phyloP scores from a whole-genome alignment of 2,329 filamentous ascomycete species.

The Monascus ruber region DNA sequence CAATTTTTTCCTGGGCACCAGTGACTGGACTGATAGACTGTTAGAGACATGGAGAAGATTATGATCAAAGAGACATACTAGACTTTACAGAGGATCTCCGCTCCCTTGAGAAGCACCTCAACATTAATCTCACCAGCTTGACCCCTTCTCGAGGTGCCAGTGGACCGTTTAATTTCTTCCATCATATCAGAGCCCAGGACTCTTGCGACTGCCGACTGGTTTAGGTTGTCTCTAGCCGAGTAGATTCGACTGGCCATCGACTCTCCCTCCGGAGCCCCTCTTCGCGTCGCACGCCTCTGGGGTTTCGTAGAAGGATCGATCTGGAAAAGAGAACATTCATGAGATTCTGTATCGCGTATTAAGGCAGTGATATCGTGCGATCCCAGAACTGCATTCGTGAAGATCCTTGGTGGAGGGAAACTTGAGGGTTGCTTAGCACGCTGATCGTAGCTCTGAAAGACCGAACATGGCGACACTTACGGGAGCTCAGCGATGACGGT shows the following conservation, averaged over 20 bases:
- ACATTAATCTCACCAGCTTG: constrained; percentile 66
- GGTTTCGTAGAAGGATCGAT: constrained; percentile 57
- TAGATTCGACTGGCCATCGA: constrained; percentile 37
- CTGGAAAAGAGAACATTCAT: constrained; percentile 91
- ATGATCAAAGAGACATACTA: constrained; percentile 44
- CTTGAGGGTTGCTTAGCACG: constrained; percentile 33
- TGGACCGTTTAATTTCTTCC: constrained; percentile 57
- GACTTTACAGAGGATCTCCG: constrained; percentile 79
- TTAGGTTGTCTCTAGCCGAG: constrained; percentile 47
- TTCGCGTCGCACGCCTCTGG: constrained; percentile 35
- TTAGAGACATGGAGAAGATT: background rate
- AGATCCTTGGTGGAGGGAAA: constrained; percentile 84
- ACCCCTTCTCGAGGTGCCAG: constrained; percentile 42
- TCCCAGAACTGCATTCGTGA: constrained; percentile 83
- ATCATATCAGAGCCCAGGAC: constrained; percentile 82
- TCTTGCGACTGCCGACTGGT: constrained; percentile 75
- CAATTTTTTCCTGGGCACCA: constrained; percentile 67
- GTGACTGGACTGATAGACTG: constrained; percentile 49
- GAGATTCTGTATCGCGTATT: constrained; percentile 87
- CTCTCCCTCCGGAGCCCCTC: constrained; percentile 34
- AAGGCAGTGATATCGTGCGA: constrained; percentile 86
- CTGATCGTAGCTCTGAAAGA: constrained; percentile 1
- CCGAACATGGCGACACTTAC: constrained; percentile 36
- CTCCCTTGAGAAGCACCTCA: constrained; percentile 70
- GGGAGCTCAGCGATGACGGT: constrained; percentile 63